These are phyloP conservation scores for Pleurotus tuber-regium DNA, from an alignment of 768 basidiomycete species.

Conservation along the genomic window DNA sequence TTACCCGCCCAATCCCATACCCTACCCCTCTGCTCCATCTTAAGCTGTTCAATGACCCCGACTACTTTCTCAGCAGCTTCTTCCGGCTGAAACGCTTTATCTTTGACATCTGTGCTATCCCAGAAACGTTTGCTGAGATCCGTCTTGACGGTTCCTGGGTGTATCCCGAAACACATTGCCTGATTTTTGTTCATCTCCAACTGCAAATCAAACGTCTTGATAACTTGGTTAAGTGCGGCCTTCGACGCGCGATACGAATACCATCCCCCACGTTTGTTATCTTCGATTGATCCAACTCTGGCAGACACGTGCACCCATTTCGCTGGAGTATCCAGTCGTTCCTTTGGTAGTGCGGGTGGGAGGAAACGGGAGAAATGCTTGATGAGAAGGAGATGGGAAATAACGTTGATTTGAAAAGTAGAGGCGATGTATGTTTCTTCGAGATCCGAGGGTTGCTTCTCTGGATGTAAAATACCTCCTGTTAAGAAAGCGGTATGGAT, in stretches of 20 bases:
- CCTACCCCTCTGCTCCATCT: constrained; percentile 40
- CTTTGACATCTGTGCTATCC: constrained; percentile 31
- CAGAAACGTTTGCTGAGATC: constrained; percentile 55
- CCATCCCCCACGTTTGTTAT: constrained; percentile 60
- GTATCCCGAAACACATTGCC: constrained; percentile 53
- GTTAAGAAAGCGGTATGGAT: constrained; percentile 55
- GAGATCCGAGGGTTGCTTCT: constrained; percentile 50
- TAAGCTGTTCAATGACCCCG: constrained; percentile 41
- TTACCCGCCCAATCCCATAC: constrained; percentile 61
- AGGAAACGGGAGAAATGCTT: constrained; percentile 63
- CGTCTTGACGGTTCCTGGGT: constrained; percentile 62
- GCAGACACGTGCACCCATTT: constrained; percentile 64
- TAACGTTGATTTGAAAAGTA: constrained; percentile 56
- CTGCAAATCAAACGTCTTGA: constrained; percentile 58
- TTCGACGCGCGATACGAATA: constrained; percentile 63
- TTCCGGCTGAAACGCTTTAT: constrained; percentile 46
- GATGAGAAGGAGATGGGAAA: constrained; percentile 58
- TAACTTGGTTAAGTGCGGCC: constrained; percentile 60
- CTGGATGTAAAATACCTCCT: constrained; percentile 54
- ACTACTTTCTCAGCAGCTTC: constrained; percentile 46
- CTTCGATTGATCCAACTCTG: constrained; percentile 55
- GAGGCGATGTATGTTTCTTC: constrained; percentile 36
- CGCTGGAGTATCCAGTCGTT: constrained; percentile 27
- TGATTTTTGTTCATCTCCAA: constrained; percentile 42
- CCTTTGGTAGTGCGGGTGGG: constrained; percentile 28